Conservation (phyloP, 2,329 filamentous ascomycete genomes). For the Colletotrichum navitas region DNA sequence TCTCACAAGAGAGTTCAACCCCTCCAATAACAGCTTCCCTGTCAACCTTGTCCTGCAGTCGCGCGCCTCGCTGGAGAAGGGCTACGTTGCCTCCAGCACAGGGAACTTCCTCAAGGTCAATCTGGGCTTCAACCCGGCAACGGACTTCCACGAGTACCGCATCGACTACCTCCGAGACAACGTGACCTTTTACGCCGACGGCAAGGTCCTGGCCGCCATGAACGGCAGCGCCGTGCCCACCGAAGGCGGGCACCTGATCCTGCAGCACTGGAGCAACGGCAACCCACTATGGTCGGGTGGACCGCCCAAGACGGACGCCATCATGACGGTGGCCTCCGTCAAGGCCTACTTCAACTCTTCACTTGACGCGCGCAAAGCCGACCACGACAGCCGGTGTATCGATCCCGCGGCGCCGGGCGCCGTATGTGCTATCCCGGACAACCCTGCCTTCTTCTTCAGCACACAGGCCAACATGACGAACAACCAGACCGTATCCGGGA, state of each 20-base stretch:
- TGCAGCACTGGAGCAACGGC: conserved; percentile 86
- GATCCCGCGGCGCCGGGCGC: conserved; percentile 53
- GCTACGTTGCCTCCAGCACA: conserved; percentile 73
- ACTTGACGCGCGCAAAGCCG: conserved; percentile 52
- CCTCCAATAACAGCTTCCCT: conserved; percentile 63
- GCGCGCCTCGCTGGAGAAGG: conserved; percentile 65
- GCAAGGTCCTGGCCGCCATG: conserved; percentile 67
- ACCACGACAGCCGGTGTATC: conserved; percentile 55
- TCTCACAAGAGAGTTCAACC: conserved; percentile 74
- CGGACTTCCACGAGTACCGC: conserved; percentile 80
- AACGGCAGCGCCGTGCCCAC: conserved; percentile 68
- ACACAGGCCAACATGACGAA: conserved; percentile 59
- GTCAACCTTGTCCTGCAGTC: conserved; percentile 85
- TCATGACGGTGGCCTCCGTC: conserved; percentile 75
- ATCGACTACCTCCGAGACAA: conserved; percentile 76
- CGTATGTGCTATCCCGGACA: conserved; percentile 65
- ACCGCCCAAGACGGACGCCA: conserved; percentile 73
- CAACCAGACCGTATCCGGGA: conserved; percentile 59
- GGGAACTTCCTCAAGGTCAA: conserved; percentile 68
- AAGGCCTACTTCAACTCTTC: conserved; percentile 87
- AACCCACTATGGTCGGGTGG: conserved; percentile 78
- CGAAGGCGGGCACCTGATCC: conserved; percentile 72
- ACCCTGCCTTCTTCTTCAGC: conserved; percentile 64
- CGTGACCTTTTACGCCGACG: conserved; percentile 79
- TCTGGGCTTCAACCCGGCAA: conserved; percentile 75